Evolutionary conservation across 805 yeast species (phyloP), one percentile per base, ranked within the genome.

Genomic region (Metschnikowia lochheadii): DNA sequence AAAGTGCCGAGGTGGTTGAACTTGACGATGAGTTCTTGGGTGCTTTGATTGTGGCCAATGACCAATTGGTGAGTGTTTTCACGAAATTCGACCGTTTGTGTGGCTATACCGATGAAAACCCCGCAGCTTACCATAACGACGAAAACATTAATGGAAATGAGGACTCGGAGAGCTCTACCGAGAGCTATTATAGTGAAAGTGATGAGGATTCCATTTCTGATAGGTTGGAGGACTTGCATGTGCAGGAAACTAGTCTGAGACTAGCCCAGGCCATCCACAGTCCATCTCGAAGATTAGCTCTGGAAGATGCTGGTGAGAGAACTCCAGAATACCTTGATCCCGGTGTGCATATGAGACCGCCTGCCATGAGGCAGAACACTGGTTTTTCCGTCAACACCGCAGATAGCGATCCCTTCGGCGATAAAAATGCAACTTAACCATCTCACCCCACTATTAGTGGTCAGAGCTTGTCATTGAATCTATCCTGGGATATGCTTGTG

Each of bases 31-130:
- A 89, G 61, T 86, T 83, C 54, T 69, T 94, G 55, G 98, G 97
- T n/a, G 79, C 89, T 40, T 76, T 94, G 55, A 81, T 94, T 51
- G 85, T 82, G 58, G 95, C 97, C 41, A 94, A 94, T 64, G 99
- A 94, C 60, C 91, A 89, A 64, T 77, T 94, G 53, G 95, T 94
- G 6, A 72, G 72, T 3, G 85, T 90, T 0, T 76, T 94, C 59
- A 81, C 82, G 58, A 68, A 73, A 48, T 91, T 82, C 64, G 96
- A 91, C 51, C 76, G 77, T 44, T 61, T 66, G 66, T 72, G 70
- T 66, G 78, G 77, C 1, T 69, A 67, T 51, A 60, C 68, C 20
- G 56, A 74, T 5, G 58, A 49, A 15, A 53, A 52, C 13, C 56
- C 49, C 3, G 32, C 41, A 5, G 29, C 31, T 39, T 39, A 39